phyloP scores from a whole-genome alignment of 768 basidiomycete genomes.

The Megacollybia marginata region DNA sequence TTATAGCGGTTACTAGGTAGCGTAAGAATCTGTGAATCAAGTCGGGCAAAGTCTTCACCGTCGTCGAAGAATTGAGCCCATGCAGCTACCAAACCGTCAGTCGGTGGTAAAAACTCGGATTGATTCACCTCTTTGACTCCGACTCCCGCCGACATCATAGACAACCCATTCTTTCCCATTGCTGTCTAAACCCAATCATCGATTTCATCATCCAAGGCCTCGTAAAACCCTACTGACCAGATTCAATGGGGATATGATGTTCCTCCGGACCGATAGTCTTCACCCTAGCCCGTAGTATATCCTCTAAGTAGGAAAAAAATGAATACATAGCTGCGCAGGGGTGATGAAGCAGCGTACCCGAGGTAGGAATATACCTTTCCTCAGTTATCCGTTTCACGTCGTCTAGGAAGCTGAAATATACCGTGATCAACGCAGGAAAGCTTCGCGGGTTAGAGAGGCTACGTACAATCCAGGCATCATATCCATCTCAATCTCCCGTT shows the following conservation, averaged over 20 bases:
- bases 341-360: constrained; percentile 26
- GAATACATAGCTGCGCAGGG: background rate
- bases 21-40: background rate
- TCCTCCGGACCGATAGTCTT: constrained; percentile 61
- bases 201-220: constrained; percentile 15
- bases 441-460: constrained; percentile 1
- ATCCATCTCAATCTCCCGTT: constrained; percentile 38
- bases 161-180: constrained; percentile 47
- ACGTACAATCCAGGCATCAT: constrained; percentile 61
- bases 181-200: background rate
- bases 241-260: constrained; percentile 46
- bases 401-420: constrained; percentile 49
- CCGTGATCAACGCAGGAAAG: background rate
- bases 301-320: constrained; percentile 29
- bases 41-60: constrained; percentile 26
- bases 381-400: constrained; percentile 44
- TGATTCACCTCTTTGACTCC: constrained; percentile 44
- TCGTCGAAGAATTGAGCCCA: constrained; percentile 71
- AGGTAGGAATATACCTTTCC: constrained; percentile 43
- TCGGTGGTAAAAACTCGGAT: too few relatives aligned
- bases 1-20: constrained; percentile 47
- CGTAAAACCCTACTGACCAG: too few relatives aligned
- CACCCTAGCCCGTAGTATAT: constrained; percentile 58
- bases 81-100: constrained; percentile 28
- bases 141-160: constrained; percentile 61